phyloP scores from a whole-genome alignment of 768 basidiomycete genomes.

The Pisolithus sp. region DNA sequence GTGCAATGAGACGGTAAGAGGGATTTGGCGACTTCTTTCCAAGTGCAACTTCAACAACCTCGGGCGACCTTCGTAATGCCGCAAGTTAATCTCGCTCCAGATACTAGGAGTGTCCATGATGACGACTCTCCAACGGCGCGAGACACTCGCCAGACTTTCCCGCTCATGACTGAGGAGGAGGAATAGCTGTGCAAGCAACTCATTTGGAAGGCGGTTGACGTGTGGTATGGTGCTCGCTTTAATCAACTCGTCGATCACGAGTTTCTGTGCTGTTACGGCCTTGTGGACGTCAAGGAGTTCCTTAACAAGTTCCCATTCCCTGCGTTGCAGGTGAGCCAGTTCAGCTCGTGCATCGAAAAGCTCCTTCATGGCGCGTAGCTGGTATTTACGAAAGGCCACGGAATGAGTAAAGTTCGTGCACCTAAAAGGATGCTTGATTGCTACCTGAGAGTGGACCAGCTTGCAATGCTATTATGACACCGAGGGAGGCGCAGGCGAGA shows the following conservation, averaged over 20 bases:
- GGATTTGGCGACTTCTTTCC: neutral
- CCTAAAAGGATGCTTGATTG: too few species aligned
- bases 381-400: too few species aligned
- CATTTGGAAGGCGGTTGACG: neutral
- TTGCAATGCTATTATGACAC: too few species aligned
- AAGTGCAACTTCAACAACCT: neutral
- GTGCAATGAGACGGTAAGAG: neutral
- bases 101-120: neutral
- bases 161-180: neutral
- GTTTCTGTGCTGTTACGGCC: neutral
- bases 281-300: neutral
- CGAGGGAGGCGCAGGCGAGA: too few species aligned
- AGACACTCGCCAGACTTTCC: neutral
- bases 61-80: neutral
- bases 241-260: neutral
- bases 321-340: neutral
- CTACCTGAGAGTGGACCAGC: too few species aligned
- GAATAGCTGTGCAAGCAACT: neutral
- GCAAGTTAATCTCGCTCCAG: neutral
- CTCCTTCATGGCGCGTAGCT: neutral
- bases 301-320: neutral
- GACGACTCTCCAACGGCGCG: neutral
- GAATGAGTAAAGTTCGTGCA: too few species aligned
- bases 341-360: neutral
- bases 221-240: neutral